Conservation (phyloP, 371 early-diverging fungal species). For the Blyttiomyces sp. region DNA sequence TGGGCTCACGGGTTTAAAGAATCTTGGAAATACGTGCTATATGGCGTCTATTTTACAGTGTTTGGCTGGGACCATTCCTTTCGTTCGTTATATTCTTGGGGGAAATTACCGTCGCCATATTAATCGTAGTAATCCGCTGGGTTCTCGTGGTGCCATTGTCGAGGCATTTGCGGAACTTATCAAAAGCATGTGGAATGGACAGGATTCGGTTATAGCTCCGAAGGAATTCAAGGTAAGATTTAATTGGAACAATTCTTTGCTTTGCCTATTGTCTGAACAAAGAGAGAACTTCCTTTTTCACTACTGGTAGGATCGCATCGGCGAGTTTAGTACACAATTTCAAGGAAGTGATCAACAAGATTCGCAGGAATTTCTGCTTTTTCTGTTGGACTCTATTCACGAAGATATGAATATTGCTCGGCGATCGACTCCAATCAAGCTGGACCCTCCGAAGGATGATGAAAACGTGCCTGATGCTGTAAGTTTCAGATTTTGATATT, state of each 20-base stretch:
- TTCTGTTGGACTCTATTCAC: slow-evolving; percentile 55
- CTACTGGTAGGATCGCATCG: slow-evolving; percentile 35
- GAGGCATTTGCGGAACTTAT: slow-evolving; percentile 43
- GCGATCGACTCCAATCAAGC: slow-evolving; percentile 14
- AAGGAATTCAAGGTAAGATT: slow-evolving; percentile 34
- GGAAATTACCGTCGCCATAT: slow-evolving; percentile 70
- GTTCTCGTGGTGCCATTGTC: slow-evolving; percentile 68
- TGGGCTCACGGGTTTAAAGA: slow-evolving; percentile 65
- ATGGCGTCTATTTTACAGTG: slow-evolving; percentile 85
- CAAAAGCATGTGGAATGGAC: slow-evolving; percentile 31
- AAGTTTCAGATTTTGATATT: slow-evolving; percentile 46
- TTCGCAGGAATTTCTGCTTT: slow-evolving; percentile 56
- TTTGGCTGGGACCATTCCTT: slow-evolving; percentile 60
- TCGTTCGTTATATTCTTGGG: slow-evolving; percentile 66
- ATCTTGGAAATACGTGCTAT: slow-evolving; percentile 87
- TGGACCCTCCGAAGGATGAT: slow-evolving; percentile 28
- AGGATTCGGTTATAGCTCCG: slow-evolving; percentile 38
- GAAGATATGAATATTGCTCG: slow-evolving; percentile 53
- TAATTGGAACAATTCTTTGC: not conserved
- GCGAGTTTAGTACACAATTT: slow-evolving; percentile 51
- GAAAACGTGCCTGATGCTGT: slow-evolving; percentile 50
- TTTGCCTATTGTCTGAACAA: no score
- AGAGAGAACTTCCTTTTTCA: not conserved
- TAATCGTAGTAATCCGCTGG: slow-evolving; percentile 77
- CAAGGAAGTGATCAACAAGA: slow-evolving; percentile 57